Evolutionary conservation across 225 moss, liverwort and hornwort genomes (phyloP), one percentile per base, ranked within the genome.

Genomic region (Sphagnum contortum): DNA sequence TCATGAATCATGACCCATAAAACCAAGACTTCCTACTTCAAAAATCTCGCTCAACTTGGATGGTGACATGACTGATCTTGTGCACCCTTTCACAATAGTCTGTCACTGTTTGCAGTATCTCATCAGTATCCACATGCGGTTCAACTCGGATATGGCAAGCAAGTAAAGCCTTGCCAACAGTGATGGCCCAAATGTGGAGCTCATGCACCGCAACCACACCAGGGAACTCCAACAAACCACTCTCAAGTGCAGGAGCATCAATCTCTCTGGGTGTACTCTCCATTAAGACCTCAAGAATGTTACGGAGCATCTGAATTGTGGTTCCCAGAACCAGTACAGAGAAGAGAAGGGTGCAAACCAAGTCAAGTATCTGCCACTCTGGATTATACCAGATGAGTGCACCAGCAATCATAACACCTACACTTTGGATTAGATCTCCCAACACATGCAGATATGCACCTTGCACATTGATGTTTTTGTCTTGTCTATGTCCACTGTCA

Each of bases 161-260:
- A 9, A 83, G 63, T 4, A 83, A 73, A 10, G 79, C 74, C 62
- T 83, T 83, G 14, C 83, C 83, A 29, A 83, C 72, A 3, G 83
- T 83, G 44, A 83, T 79, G 4, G 79, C 79, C 83, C 83, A 83
- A 48, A 83, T 79, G 64, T 83, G 83, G 12, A 83, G 77, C 66
- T 83, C 83, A 45, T 83, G 83, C 49, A 83, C 77, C 7, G 76
- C 80, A 54, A 69, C 46, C n/a, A 83, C 83, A 58, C 79, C 80
- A 5, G 60, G 62, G 29, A 29, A 29, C 29, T 29, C 29, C 47
- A 49, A 48, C 9, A 83, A 44, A n/a, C 83, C 79, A 4, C 44
- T 12, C 68, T 79, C 64, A 64, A 83, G 69, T 44, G 66, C 67
- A 59, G 63, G 63, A 6, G 79, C 76, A 58, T 83, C 83, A 4